Base-by-base conservation (phyloP, 2,329 filamentous ascomycete genomes). In the Aureobasidium subglaciale region DNA sequence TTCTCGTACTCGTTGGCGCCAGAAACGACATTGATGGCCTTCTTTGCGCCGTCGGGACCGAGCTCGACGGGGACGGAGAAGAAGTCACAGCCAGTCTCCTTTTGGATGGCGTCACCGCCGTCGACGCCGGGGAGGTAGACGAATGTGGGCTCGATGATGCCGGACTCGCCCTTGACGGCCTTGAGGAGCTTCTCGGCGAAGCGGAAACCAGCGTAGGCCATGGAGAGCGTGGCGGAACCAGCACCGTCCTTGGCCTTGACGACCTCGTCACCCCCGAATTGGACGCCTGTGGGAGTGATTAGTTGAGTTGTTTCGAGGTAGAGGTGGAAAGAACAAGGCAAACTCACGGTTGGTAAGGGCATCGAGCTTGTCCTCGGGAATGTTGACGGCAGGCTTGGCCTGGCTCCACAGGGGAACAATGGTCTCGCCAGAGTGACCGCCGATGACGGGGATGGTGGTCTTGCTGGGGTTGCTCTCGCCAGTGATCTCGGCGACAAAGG, bases 391-490 rank as follows among this genome's bases (percentile, higher is more conserved):
- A 57, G 91, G 90, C 69, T 85, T 83, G 64, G 89, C 83, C 78
- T 93, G 86, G 83, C 90, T 96, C 83, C 97, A 95, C 60, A 99
- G 83, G 49, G 93, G 93, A 56, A 99, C 91, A 68, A 99, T 99
- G 67, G 93, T 99, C 79, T 92, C 90, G 69, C 93, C 93, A 59
- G 91, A 96, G 84, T 99, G 93, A 60, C 93, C 93, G 69, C 93
- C 93, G 69, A 99, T 84, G 67, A 99, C 93, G 63, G 92, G 91
- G 62, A 99, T 87, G 63, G 79, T 88, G 63, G 90, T 82, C 73
- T 91, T 87, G 67, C 86, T 81, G 58, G 91, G 89, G 72, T 92
- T 85, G 71, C 85, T 83, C 76, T 88, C 84, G 75, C 91, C 90
- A 60, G 81, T 81, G 68, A 95, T 86, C 68, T 89, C 85, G 66